Base-by-base conservation (phyloP, 495 filamentous ascomycete species). In the Lepraria neglecta region DNA sequence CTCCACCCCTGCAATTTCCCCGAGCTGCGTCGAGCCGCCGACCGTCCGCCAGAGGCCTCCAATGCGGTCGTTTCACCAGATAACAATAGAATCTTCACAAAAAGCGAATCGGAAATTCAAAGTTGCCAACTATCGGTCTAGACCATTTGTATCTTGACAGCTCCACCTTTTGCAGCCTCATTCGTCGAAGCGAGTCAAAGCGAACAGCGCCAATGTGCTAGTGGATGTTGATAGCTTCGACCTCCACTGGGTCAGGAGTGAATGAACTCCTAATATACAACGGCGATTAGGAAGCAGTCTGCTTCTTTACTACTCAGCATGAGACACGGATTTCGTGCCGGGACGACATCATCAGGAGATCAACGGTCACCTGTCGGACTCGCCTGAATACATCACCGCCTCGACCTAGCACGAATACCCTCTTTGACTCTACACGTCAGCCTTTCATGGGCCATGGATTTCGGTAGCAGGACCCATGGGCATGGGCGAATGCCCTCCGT, bases 401-500 rank as follows among this genome's bases (percentile, higher is more conserved):
- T 51, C 7, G 24, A 30, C 42, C n/a, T 46, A 44, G 48, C 58
- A 53, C 33, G 27, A 53, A 24, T 51, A 51, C 24, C 2, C 27
- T 38, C 35, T 1, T 38, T 38, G 35, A 7, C 35, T 45, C 38
- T 17, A 17, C 47, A 17, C 19, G 6, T 42, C 42, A 45, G 14
- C 51, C 21, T 56, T 48, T 12, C 28, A 56, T 56, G 42, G 51
- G 50, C 21, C 40, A 61, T 61, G 59, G 59, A 61, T 42, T 48
- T 56, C n/a, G 58, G 43, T 40, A 59, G 45, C 48, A 63, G 56
- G 27, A 50, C 40, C 3, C 45, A 63, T 27, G 55, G 50, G 30
- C 45, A 63, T 27, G 55, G 50, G 40, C 56, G 60, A 56, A 55
- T 54, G 27, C 30, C 62, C 50, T 65, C 67, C n/a, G n/a, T 65